Base-by-base conservation (phyloP, 1,284 basidiomycete genomes). In the Ceratobasidium sp. region DNA sequence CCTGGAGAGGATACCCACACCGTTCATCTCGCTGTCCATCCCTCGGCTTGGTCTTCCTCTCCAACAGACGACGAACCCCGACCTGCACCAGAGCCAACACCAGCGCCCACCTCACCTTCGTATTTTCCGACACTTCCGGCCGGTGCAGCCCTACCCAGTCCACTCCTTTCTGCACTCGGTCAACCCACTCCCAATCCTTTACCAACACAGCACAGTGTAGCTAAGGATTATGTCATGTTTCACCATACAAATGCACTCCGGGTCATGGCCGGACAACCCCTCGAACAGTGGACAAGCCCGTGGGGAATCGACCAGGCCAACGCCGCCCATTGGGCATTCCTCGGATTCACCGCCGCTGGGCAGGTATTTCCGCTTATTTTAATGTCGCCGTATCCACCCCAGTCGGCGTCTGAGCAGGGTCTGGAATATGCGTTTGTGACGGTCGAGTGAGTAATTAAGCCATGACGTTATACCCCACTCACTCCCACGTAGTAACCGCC, bases 11-110 rank as follows among this genome's bases (percentile, higher is more conserved):
- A 87, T 57, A 81, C 84, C 50, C 84, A 84, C 54, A 82, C 87
- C 69, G 79, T 92, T 31, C 91, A 91, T 77, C 81, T 92, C 31
- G 86, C 89, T 12, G 90, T 92, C 15, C 87, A 88, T 75, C 87
- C 89, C 22, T 87, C 87, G 32, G 87, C 88, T 57, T 92, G 91
- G 90, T 81, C 82, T 50, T 78, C 82, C 17, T 72, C 78, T 10
- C 86, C 87, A 42, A 80, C 86, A 75, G 49, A 68, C 76, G 74
- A 70, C 72, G 77, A 49, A 75, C 75, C 29, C 38, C 73, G 50
- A 70, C 69, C 47, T 53, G 54, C 35, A 52, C 42, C 31, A 4
- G 15, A n/a, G n/a, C n/a, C n/a, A n/a, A n/a, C n/a, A n/a, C n/a
- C 43, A 65, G 29, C 47, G 20, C 43, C 71, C 40, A 49, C 71